Conservation (phyloP, 306 rosid genomes). For the Abrus precatorius region DNA sequence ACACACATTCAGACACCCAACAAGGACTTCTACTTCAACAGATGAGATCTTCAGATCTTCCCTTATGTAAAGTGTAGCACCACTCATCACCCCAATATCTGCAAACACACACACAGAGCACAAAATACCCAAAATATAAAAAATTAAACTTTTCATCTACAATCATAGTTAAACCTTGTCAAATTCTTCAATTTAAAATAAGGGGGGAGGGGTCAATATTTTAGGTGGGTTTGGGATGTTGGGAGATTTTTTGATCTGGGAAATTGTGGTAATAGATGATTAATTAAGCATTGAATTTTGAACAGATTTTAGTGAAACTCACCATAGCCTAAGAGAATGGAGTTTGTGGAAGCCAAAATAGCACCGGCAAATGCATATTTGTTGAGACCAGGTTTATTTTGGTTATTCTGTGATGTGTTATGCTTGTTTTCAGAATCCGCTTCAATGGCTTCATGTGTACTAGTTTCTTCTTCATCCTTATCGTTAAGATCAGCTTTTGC, state of each 20-base stretch:
- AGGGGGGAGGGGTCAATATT: background rate
- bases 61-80: conserved; percentile 71
- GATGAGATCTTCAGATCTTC: conserved; percentile 68
- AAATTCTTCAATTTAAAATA: background rate
- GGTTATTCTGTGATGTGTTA: background rate
- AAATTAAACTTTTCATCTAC: background rate
- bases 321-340: conserved; percentile 88
- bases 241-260: background rate
- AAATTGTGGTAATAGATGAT: conserved; percentile 8
- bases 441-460: background rate
- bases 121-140: background rate
- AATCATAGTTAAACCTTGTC: background rate
- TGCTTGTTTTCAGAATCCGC: background rate
- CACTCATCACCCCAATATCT: conserved; percentile 94
- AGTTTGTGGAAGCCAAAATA: conserved; percentile 82
- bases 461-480: background rate
- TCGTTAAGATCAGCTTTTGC: conserved; percentile 25
- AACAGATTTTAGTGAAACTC: conserved; percentile 15
- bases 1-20: conserved; percentile 73
- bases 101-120: background rate
- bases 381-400: conserved; percentile 56
- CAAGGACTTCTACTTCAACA: conserved; percentile 74
- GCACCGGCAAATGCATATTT: conserved; percentile 72
- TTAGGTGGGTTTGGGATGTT: background rate
- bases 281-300: background rate